Base-by-base conservation (phyloP, 2,329 filamentous ascomycete species). In the Paraconiothyrium sp. region DNA sequence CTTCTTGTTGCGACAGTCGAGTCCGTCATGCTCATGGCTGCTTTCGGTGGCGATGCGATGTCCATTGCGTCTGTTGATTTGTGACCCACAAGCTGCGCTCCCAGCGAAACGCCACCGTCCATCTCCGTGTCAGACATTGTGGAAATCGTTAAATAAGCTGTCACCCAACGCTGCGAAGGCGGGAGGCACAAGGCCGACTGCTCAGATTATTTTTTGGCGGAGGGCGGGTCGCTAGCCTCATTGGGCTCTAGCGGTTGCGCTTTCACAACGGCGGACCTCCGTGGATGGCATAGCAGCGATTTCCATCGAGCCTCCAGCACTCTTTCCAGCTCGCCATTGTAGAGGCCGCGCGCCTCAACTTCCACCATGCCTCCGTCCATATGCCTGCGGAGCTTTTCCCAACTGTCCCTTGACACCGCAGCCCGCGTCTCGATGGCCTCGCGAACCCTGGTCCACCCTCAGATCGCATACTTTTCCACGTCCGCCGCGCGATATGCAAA, bases 51-150 rank as follows among this genome's bases (percentile, higher is more conserved):
- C 34, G 69, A 67, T 39, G 66, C 63, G 34, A 76, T 66, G 64
- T 76, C 73, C 74, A 77, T 77, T 49, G 76, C 75, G 64, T 71
- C 75, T 44, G 66, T 62, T 47, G 72, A 67, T 50, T 76, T 77
- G 63, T 30, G 4, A 6, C 27, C 27, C 27, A 6, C 27, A 30
- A 30, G 27, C 27, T 30, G 27, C 27, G 27, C 27, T 30, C 6
- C 27, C 27, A 74, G 64, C 41, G 68, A 62, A 58, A 72, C 62
- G 46, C 71, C 71, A 50, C 71, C 74, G 57, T 67, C 70, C 75
- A 78, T 78, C 54, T 75, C 72, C 14, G 62, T 63, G 57, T 76
- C 73, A 39, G 71, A 63, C 71, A 73, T 75, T 51, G 22, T 58
- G 58, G 37, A 39, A 32, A 16, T 41, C 6, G 39, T 16, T 41